phyloP scores from a whole-genome alignment of 2,329 filamentous ascomycete genomes.

The Fusarium secorum region DNA sequence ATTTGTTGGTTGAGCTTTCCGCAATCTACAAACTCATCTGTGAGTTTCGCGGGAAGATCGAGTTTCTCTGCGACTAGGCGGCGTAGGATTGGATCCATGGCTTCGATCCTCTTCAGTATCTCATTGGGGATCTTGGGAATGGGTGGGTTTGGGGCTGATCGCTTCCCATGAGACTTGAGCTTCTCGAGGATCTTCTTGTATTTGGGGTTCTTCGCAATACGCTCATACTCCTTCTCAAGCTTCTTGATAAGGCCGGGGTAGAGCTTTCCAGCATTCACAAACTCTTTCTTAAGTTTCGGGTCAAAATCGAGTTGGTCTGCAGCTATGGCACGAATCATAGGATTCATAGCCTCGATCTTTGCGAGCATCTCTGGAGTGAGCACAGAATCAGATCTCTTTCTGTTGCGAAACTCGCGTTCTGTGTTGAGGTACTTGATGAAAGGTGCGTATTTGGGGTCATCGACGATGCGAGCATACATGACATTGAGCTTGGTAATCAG shows the following conservation, averaged over 20 bases:
- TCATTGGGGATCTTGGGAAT: neutral
- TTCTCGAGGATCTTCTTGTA: neutral
- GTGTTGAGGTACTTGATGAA: neutral
- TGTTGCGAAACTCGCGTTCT: neutral
- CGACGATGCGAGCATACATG: neutral
- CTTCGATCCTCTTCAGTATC: neutral
- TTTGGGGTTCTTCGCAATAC: neutral
- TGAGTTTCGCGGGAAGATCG: neutral
- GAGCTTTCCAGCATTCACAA: neutral
- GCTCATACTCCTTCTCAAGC: conserved; percentile 6
- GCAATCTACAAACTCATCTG: neutral
- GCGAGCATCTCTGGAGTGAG: neutral
- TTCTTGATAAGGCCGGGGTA: neutral
- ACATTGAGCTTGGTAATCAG: conserved; percentile 14
- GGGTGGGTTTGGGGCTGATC: neutral
- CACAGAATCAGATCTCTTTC: neutral
- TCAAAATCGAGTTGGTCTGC: neutral
- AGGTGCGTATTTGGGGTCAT: neutral
- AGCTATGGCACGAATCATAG: neutral
- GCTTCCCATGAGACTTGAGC: neutral
- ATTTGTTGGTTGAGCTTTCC: neutral
- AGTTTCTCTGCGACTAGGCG: neutral
- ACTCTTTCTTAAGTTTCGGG: neutral
- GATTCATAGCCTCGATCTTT: neutral
- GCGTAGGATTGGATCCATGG: neutral